Evolutionary conservation across 352 stramenopile species (phyloP).

Genomic region (Globisporangium paroecandrum): DNA sequence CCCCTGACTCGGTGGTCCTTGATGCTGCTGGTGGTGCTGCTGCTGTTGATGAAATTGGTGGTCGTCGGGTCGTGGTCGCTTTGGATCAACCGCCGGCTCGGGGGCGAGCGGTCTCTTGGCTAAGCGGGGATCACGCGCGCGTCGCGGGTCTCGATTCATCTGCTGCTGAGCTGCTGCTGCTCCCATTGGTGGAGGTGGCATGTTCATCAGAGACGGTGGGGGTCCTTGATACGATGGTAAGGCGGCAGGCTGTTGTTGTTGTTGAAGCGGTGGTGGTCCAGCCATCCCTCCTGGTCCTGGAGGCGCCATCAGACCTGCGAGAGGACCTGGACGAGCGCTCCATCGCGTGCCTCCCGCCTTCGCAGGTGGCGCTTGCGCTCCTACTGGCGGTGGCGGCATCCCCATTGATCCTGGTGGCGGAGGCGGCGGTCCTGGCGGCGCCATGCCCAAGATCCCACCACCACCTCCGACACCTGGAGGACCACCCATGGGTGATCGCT

Average conservation of each 20-base stretch:
- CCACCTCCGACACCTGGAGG: constrained; percentile 8
- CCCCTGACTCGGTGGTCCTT: background rate
- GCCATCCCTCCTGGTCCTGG: constrained; percentile 2
- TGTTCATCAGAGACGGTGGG: constrained; percentile 24
- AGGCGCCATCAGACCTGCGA: constrained; percentile 23
- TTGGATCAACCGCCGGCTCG: constrained; percentile 8
- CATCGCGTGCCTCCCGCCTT: constrained; percentile 59
- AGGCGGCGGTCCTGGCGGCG: constrained; percentile 25
- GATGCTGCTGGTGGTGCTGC: background rate
- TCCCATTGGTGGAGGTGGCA: constrained; percentile 21
- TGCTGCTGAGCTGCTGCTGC: constrained; percentile 21
- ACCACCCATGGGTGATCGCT: constrained; percentile 24
- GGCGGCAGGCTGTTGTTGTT: background rate
- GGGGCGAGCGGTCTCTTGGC: constrained; percentile 19
- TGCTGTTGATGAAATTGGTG: constrained; percentile 11
- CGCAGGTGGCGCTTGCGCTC: constrained; percentile 20
- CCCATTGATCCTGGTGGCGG: constrained; percentile 41
- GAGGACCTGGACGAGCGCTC: constrained; percentile 58
- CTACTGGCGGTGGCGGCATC: constrained; percentile 31
- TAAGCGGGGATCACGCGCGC: constrained; percentile 53
- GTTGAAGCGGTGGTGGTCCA: background rate
- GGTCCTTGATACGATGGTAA: constrained; percentile 14
- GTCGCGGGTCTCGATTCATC: constrained; percentile 51
- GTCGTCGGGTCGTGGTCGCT: constrained; percentile 16
- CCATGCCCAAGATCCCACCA: constrained; percentile 19